Evolutionary conservation across 148 eudicot genomes (phyloP).

Genomic region (Cornus suecica): DNA sequence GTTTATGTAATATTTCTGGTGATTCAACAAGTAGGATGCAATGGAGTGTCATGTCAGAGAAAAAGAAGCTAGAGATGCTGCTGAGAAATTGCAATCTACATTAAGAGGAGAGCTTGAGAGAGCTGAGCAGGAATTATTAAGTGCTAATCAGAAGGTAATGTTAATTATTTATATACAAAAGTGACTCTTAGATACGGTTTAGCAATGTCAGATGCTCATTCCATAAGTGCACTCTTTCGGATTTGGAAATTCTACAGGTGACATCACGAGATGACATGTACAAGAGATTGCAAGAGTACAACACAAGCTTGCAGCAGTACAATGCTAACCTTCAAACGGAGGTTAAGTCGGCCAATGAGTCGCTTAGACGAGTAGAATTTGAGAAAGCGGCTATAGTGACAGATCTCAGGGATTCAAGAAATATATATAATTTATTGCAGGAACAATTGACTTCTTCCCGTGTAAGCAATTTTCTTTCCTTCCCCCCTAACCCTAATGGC

Average conservation of each 20-base stretch:
- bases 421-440: slow-evolving; percentile 53
- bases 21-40: slow-evolving; percentile 40
- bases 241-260: slow-evolving; percentile 34
- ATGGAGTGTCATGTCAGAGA: slow-evolving; percentile 41
- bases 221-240: not conserved
- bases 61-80: slow-evolving; percentile 51
- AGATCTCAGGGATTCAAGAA: slow-evolving; percentile 51
- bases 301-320: slow-evolving; percentile 67
- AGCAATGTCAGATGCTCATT: not conserved
- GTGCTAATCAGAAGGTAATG: slow-evolving; percentile 52
- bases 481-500: too few species aligned
- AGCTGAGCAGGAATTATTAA: slow-evolving; percentile 45
- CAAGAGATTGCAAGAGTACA: slow-evolving; percentile 69
- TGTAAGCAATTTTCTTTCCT: slow-evolving; percentile 24
- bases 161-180: not conserved
- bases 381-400: slow-evolving; percentile 58
- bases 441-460: slow-evolving; percentile 52
- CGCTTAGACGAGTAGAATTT: slow-evolving; percentile 53
- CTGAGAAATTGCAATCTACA: slow-evolving; percentile 43
- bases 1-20: not conserved
- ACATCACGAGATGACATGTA: slow-evolving; percentile 53
- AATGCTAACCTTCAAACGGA: slow-evolving; percentile 70
- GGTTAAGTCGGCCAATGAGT: slow-evolving; percentile 51
- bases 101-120: slow-evolving; percentile 52
- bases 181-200: not conserved